phyloP scores from a whole-genome alignment of 78 protist genomes.

The Dictyostelium brefeldianum region DNA sequence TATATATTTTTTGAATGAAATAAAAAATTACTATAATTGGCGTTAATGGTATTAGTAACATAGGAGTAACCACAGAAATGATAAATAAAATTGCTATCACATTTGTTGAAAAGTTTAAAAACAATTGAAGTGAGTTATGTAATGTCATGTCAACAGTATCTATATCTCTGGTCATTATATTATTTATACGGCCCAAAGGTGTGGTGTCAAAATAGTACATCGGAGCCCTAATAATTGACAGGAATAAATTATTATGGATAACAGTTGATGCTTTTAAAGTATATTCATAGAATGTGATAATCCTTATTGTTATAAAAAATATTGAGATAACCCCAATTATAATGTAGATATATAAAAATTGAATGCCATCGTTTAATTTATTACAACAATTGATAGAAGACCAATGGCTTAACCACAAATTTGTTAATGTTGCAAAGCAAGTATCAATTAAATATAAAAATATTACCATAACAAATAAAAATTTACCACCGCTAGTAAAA shows the following conservation, averaged over 20 bases:
- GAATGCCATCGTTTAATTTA: neutral
- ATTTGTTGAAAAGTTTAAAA: neutral
- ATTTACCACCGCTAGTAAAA: neutral
- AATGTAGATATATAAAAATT: conserved; percentile 11
- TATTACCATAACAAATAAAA: neutral
- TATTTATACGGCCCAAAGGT: conserved; percentile 95
- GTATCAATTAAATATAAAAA: neutral
- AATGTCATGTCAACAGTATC: conserved; percentile 57
- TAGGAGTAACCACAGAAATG: neutral
- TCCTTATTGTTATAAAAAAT: neutral
- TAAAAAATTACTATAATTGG: conserved; percentile 6
- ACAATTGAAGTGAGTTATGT: neutral
- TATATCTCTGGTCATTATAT: conserved; percentile 94
- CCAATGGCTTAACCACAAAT: conserved; percentile 35
- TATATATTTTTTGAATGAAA: conserved; percentile 26
- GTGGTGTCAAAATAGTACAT: conserved; percentile 25
- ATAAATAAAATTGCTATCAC: neutral
- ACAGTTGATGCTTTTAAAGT: neutral
- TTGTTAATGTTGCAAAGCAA: neutral
- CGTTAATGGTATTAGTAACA: conserved; percentile 75
- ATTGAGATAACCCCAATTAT: conserved; percentile 7
- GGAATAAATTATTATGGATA: conserved; percentile 17
- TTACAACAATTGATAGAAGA: neutral
- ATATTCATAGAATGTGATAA: conserved; percentile 9
- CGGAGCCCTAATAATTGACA: conserved; percentile 29